phyloP scores from a whole-genome alignment of 1,284 basidiomycete genomes.

The Papiliotrema nemorosa region DNA sequence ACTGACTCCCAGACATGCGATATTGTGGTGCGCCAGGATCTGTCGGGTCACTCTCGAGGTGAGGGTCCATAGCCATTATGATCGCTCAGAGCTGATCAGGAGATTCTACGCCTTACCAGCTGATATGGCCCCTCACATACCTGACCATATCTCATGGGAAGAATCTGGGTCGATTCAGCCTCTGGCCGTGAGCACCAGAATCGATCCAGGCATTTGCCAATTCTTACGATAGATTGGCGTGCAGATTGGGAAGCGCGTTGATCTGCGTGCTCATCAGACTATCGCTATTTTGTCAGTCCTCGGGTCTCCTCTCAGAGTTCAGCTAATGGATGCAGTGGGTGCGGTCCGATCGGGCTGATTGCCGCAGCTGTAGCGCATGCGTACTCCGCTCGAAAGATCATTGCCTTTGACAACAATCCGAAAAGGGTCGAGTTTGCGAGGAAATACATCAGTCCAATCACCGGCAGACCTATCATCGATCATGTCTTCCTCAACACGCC shows the following conservation, averaged over 20 bases:
- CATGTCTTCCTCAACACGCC: conserved; percentile 35
- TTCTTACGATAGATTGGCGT: conserved; percentile 38
- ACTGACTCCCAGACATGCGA: conserved; percentile 21
- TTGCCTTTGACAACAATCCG: conserved; percentile 64
- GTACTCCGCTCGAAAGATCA: conserved; percentile 47
- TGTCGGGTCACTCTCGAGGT: conserved; percentile 37
- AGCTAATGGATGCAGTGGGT: conserved; percentile 24
- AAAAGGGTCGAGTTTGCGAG: conserved; percentile 82
- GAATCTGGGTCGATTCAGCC: conserved; percentile 73
- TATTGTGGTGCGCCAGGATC: conserved; percentile 45
- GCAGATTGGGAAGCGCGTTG: conserved; percentile 40
- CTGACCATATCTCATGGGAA: conserved; percentile 50
- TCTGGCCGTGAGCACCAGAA: conserved; percentile 63
- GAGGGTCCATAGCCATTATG: conserved; percentile 6
- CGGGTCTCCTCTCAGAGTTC: background rate
- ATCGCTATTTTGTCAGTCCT: conserved; percentile 38
- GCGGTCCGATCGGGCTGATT: conserved; percentile 52
- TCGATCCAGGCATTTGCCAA: no score
- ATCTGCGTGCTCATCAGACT: conserved; percentile 40
- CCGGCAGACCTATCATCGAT: conserved; percentile 40
- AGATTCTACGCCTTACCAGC: conserved; percentile 42
- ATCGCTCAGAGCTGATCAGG: background rate
- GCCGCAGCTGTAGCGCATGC: conserved; percentile 52
- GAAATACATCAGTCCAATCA: conserved; percentile 54
- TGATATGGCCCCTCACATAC: conserved; percentile 48